Percentiles rank a stretch among this genome's conserved stretches.
These are phyloP conservation scores for Aureobasidium namibiae DNA, from an alignment of 2,329 filamentous ascomycete species.

Conservation along the genomic window DNA sequence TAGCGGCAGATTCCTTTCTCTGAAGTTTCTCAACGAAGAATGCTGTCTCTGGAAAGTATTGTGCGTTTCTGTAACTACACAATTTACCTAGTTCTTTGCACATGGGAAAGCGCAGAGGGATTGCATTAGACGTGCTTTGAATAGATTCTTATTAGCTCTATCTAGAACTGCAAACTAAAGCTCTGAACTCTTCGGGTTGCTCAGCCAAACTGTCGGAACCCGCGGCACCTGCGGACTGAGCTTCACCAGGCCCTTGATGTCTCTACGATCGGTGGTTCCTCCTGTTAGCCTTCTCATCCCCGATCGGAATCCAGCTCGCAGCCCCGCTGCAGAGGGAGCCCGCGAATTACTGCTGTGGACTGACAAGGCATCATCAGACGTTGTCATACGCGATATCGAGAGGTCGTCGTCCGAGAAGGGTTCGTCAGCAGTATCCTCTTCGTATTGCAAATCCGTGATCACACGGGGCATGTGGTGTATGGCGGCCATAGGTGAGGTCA, in stretches of 20 bases:
- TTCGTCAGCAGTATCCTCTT: conserved; percentile 58
- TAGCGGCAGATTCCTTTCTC: too few species aligned
- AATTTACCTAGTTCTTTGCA: too few species aligned
- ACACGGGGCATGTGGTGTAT: conserved; percentile 33
- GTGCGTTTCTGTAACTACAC: too few species aligned
- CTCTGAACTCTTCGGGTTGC: conserved; percentile 27
- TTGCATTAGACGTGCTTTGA: too few species aligned
- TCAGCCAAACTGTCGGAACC: conserved; percentile 38
- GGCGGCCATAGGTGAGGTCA: conserved; percentile 60
- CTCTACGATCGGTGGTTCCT: conserved; percentile 24
- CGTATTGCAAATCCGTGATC: conserved; percentile 56
- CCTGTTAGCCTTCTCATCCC: conserved; percentile 51
- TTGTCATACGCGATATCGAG: conserved; percentile 39
- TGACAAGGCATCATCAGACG: conserved; percentile 19
- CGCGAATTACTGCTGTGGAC: not conserved
- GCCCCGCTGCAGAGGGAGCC: conserved; percentile 11
- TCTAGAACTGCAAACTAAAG: not conserved
- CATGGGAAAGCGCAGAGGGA: too few species aligned
- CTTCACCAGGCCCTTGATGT: conserved; percentile 31
- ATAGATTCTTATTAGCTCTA: not conserved
- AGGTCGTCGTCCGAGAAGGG: conserved; percentile 69
- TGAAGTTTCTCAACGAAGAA: too few species aligned
- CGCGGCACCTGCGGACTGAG: conserved; percentile 39
- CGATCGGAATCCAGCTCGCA: conserved; percentile 41
- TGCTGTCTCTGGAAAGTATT: too few species aligned